phyloP scores from a whole-genome alignment of 768 basidiomycete species.

The Tulasnella sp. region DNA sequence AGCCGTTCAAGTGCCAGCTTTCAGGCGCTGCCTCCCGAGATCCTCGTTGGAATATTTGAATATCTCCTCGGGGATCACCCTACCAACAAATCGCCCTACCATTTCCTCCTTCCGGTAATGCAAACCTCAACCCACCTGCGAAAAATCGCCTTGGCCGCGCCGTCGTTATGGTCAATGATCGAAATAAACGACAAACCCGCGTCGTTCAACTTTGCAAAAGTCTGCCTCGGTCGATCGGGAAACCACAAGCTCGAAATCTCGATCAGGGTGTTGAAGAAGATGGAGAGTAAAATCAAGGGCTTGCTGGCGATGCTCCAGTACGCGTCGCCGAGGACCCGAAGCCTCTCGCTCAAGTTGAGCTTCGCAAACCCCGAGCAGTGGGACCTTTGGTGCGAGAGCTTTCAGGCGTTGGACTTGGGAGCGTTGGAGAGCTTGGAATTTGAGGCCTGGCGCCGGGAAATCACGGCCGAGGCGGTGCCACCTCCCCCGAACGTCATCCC shows the following conservation, averaged over 20 bases:
- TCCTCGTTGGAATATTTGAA: neutral
- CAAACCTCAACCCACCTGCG: neutral
- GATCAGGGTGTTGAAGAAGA: neutral
- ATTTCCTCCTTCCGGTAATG: neutral
- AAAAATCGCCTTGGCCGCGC: neutral
- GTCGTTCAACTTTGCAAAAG: conserved; percentile 1
- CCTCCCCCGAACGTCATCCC: neutral
- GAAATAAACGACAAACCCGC: neutral
- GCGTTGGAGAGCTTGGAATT: neutral
- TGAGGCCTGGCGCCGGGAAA: neutral
- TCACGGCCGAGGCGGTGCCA: neutral
- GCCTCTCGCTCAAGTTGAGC: neutral
- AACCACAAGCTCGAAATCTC: neutral
- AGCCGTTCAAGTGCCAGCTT: neutral
- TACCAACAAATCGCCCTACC: neutral
- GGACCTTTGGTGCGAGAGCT: neutral
- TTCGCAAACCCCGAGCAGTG: neutral
- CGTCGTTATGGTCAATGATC: neutral
- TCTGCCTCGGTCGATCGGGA: neutral
- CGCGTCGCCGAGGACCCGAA: neutral
- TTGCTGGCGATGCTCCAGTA: neutral
- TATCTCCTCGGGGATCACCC: neutral
- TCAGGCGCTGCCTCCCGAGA: neutral
- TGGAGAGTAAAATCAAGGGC: neutral
- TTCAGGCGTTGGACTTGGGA: neutral